A percentile compares a stretch with the other conserved stretches of the same genome.
Conservation (phyloP, 148 eudicot genomes). For the Cornus florida region DNA sequence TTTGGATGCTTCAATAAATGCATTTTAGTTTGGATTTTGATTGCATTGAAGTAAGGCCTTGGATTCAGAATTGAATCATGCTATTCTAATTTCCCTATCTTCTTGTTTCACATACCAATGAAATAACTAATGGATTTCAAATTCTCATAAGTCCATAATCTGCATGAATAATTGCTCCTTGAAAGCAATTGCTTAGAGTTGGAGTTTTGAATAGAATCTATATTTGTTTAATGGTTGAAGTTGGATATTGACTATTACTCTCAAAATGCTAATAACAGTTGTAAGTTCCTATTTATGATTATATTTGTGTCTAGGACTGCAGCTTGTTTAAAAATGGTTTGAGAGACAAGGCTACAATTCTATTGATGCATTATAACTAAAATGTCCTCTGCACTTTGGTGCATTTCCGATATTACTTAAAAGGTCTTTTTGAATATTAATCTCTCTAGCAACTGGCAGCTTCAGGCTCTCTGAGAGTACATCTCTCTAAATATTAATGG, state of each 20-base stretch:
- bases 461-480: not conserved
- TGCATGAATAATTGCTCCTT: no score
- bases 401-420: no score
- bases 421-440: not conserved
- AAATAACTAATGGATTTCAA: no score
- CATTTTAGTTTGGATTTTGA: not conserved
- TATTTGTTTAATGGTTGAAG: not conserved
- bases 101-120: not conserved
- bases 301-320: not conserved
- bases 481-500: no score
- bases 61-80: not conserved
- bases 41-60: not conserved
- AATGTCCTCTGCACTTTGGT: not conserved
- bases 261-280: not conserved
- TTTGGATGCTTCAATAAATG: not conserved
- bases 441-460: not conserved
- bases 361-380: not conserved
- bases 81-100: not conserved
- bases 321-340: not conserved
- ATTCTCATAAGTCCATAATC: not conserved
- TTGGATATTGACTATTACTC: no score
- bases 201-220: not conserved
- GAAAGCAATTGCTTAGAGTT: not conserved
- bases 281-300: not conserved
- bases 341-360: not conserved